Conservation (phyloP, 345 rosid species). For the Arabis hirsuta region DNA sequence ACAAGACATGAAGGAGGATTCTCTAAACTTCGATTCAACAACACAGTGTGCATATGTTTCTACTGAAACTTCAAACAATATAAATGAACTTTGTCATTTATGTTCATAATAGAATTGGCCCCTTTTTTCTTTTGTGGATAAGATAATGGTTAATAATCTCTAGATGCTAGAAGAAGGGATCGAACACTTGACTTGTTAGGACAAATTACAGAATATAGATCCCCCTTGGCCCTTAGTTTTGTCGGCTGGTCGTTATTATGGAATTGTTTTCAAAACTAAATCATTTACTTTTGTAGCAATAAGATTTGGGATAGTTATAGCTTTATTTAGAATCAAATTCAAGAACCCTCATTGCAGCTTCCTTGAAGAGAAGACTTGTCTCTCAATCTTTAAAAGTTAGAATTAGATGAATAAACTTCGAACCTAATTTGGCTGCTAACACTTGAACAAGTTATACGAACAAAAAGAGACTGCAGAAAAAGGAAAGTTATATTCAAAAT, state of each 20-base stretch:
- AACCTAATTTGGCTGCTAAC: constrained; percentile 37
- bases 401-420: constrained; percentile 17
- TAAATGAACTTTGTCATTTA: constrained; percentile 23
- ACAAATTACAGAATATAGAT: constrained; percentile 7
- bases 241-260: constrained; percentile 24
- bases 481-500: neutral
- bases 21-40: constrained; percentile 4
- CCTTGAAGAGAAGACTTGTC: constrained; percentile 29
- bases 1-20: constrained; percentile 18
- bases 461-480: constrained; percentile 2
- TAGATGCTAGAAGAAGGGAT: constrained; percentile 6
- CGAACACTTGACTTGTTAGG: constrained; percentile 22
- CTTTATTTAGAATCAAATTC: constrained; percentile 22
- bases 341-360: constrained; percentile 38
- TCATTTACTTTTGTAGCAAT: neutral
- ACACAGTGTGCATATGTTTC: constrained; percentile 38
- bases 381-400: constrained; percentile 17
- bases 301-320: neutral
- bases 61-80: constrained; percentile 7
- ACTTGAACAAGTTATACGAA: constrained; percentile 12
- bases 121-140: neutral
- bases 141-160: constrained; percentile 1
- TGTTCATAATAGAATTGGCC: constrained; percentile 6
- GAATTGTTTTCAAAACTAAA: neutral
- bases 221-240: neutral